Percentiles rank a stretch among this genome's conserved stretches.
Evolutionary conservation across 1,284 basidiomycete genomes (phyloP).

Genomic region (Trichosporon sp.): DNA sequence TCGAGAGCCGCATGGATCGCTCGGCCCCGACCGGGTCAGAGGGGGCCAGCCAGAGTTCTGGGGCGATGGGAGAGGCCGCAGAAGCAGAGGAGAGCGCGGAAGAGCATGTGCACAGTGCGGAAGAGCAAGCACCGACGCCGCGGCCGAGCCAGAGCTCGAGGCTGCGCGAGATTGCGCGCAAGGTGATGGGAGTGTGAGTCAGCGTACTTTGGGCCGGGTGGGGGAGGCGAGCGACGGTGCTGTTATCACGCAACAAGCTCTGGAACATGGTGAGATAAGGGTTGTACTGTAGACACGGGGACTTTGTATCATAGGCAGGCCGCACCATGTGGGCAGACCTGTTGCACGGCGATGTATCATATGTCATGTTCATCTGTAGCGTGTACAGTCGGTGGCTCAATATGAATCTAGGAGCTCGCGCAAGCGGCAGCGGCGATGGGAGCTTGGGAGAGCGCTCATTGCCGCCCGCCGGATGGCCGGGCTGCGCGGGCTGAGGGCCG

Average conservation of each 20-base stretch:
- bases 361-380: neutral
- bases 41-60: neutral
- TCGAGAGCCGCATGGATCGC: neutral
- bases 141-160: neutral
- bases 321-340: neutral
- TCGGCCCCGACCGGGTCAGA: neutral
- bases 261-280: neutral
- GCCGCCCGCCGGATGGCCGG: neutral
- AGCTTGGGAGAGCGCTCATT: neutral
- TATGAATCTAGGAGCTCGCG: neutral
- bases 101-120: neutral
- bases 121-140: neutral
- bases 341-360: neutral
- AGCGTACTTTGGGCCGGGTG: neutral
- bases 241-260: neutral
- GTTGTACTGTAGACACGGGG: neutral
- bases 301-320: neutral
- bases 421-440: neutral
- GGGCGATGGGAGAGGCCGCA: neutral
- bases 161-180: neutral
- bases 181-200: conserved; percentile 1
- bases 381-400: neutral
- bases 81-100: neutral
- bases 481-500: neutral
- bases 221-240: neutral